Conservation (phyloP, 2,329 filamentous ascomycete genomes). For the Westerdykella ornata region DNA sequence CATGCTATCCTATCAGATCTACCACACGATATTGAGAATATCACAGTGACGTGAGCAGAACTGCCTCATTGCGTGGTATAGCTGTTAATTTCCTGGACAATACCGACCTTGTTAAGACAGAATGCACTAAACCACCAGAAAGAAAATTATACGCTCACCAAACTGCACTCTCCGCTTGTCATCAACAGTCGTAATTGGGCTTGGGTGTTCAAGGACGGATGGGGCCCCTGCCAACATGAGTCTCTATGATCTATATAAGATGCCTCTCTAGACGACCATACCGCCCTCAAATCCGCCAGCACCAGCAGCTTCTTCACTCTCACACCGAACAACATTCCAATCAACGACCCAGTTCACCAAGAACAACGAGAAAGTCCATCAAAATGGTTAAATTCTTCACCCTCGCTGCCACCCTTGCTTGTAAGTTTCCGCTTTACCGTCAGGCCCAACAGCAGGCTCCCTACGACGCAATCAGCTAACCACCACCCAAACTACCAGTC, state of each 20-base stretch:
- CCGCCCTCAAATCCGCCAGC: too few relatives aligned
- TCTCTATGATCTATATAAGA: too few relatives aligned
- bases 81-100: neutral
- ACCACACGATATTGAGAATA: neutral
- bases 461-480: neutral
- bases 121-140: too few relatives aligned
- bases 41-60: neutral
- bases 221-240: too few relatives aligned
- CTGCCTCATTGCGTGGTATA: neutral
- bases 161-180: neutral
- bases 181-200: neutral
- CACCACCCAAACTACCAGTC: neutral
- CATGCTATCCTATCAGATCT: neutral
- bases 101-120: too few relatives aligned
- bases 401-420: neutral
- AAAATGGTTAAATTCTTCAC: constrained; percentile 1
- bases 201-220: neutral
- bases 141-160: neutral
- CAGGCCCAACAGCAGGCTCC: neutral
- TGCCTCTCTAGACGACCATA: too few relatives aligned
- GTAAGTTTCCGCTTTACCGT: neutral
- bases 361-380: neutral
- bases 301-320: neutral
- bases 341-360: neutral
- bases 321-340: neutral